A percentile compares a stretch with the other conserved stretches of the same genome.
Conservation (phyloP, 371 early-diverging fungal species). For the Homolaphlyctis polyrhiza region DNA sequence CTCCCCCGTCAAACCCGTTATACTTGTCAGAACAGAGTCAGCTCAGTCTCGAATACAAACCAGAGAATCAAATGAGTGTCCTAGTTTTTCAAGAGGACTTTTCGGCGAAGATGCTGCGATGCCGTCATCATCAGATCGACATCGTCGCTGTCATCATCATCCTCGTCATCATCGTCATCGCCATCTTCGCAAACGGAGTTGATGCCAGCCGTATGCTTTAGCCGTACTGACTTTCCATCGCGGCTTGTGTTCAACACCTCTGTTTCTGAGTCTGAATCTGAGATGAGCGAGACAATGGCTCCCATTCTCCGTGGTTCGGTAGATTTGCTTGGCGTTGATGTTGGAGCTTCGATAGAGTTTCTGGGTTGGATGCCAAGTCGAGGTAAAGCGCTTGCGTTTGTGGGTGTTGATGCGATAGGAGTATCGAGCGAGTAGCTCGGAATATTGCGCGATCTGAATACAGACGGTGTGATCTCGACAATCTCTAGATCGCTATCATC, state of each 20-base stretch:
- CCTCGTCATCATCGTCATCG: not conserved
- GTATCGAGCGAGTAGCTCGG: not conserved
- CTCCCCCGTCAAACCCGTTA: not conserved
- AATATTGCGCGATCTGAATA: not conserved
- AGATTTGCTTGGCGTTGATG: not conserved
- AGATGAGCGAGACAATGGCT: not conserved
- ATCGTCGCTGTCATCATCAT: not conserved
- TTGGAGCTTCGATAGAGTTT: not conserved
- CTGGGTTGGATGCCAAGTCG: not conserved
- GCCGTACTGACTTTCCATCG: not conserved
- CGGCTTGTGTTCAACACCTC: not conserved
- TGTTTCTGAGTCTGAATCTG: not conserved
- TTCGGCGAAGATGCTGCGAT: not conserved
- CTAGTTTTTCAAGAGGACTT: not conserved
- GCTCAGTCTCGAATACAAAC: not conserved
- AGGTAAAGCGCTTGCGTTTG: not conserved
- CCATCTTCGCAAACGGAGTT: no score
- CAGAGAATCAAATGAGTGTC: not conserved
- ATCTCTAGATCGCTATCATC: not conserved
- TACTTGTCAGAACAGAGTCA: not conserved
- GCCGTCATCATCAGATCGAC: not conserved
- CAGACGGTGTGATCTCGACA: not conserved
- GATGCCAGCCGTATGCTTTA: no score
- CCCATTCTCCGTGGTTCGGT: not conserved
- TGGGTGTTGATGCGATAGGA: not conserved